phyloP scores from a whole-genome alignment of 805 yeast species.

The Schwanniomyces sp. region DNA sequence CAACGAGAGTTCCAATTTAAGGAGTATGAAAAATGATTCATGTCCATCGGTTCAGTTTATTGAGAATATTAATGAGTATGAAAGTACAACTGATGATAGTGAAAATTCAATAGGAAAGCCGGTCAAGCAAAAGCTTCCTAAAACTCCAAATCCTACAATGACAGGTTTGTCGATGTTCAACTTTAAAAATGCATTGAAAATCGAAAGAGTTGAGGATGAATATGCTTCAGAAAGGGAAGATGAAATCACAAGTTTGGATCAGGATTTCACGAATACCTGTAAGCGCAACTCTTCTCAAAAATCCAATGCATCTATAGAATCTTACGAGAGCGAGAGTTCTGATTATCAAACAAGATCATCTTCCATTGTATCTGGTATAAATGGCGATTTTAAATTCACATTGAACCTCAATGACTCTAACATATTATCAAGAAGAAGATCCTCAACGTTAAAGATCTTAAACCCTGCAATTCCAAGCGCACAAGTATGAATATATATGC shows the following conservation, averaged over 20 bases:
- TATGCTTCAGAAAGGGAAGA: constrained; percentile 20
- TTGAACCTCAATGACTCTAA: constrained; percentile 65
- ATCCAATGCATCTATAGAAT: constrained; percentile 13
- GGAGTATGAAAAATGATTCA: neutral
- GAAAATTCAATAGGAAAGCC: constrained; percentile 25
- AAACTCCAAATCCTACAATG: constrained; percentile 38
- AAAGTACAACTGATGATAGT: constrained; percentile 22
- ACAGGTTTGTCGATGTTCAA: constrained; percentile 24
- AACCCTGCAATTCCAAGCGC: neutral
- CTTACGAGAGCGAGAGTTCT: constrained; percentile 20
- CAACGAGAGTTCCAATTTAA: constrained; percentile 1
- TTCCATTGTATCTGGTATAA: constrained; percentile 37
- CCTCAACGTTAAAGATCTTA: constrained; percentile 17
- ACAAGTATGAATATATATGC: neutral
- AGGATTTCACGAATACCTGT: neutral
- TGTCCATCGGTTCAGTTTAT: constrained; percentile 17
- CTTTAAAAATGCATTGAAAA: constrained; percentile 31
- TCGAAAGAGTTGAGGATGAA: constrained; percentile 24
- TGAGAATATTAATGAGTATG: constrained; percentile 19
- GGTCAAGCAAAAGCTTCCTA: constrained; percentile 37
- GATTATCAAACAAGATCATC: constrained; percentile 40
- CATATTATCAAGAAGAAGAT: constrained; percentile 55
- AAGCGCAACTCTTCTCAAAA: constrained; percentile 8
- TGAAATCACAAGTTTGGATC: constrained; percentile 21
- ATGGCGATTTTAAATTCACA: constrained; percentile 51